Evolutionary conservation across 768 basidiomycete genomes (phyloP).

Genomic region (Coprinopsis strossmayeri): DNA sequence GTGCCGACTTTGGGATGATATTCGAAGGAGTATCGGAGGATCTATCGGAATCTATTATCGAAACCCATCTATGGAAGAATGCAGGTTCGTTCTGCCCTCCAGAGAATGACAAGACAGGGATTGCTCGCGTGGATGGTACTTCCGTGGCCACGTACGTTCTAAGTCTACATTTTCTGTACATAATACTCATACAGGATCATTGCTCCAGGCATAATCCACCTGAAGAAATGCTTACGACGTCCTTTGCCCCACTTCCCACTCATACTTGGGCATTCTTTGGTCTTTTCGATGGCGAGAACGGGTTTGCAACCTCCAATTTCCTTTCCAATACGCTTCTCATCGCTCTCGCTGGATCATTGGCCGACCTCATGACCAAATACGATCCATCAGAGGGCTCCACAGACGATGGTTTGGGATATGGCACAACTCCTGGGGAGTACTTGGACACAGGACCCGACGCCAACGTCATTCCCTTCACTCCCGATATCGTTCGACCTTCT

Average conservation of each 20-base stretch:
- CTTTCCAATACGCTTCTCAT: slow-evolving; percentile 25
- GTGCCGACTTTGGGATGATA: no score
- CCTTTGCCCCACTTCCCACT: slow-evolving; percentile 11
- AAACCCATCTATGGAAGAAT: background rate
- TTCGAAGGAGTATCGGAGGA: background rate
- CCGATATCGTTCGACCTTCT: slow-evolving; percentile 12
- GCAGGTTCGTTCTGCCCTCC: background rate
- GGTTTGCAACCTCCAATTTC: slow-evolving; percentile 25
- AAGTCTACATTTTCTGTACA: background rate
- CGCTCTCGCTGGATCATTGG: slow-evolving; percentile 17
- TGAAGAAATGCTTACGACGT: background rate
- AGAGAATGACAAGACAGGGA: slow-evolving; percentile 1
- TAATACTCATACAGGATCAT: no score
- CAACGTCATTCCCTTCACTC: slow-evolving; percentile 1
- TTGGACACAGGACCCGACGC: slow-evolving; percentile 2
- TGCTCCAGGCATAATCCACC: slow-evolving; percentile 3
- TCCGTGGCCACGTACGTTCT: background rate
- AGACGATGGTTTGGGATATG: background rate
- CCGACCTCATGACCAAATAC: slow-evolving; percentile 18
- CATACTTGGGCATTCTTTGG: slow-evolving; percentile 21
- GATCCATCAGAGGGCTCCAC: background rate
- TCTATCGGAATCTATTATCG: background rate
- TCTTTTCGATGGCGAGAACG: slow-evolving; percentile 26
- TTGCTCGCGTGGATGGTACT: background rate
- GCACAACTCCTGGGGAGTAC: background rate